A percentile compares a stretch with the other conserved stretches of the same genome.
Conservation (phyloP, 2,329 filamentous ascomycete species). For the Byssochlamys sp. region DNA sequence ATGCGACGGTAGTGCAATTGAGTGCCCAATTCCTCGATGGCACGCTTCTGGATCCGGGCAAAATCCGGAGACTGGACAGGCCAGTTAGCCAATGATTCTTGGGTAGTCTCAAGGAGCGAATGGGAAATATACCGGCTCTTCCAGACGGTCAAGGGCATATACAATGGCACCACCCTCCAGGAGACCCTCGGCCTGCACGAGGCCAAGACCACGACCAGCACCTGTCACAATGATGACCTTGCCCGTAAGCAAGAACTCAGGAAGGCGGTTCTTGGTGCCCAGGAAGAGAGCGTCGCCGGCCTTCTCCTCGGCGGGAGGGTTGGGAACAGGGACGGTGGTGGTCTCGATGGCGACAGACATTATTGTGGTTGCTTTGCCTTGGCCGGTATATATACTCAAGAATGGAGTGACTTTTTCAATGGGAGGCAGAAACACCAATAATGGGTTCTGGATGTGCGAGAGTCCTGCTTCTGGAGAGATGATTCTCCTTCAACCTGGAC, state of each 20-base stretch:
- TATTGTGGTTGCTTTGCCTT: conserved; percentile 1
- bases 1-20: conserved; percentile 65
- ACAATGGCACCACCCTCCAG: conserved; percentile 62
- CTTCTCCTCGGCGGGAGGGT: conserved; percentile 17
- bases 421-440: not conserved
- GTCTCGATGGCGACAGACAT: conserved; percentile 29
- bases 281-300: conserved; percentile 13
- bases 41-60: conserved; percentile 53
- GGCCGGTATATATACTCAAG: not conserved
- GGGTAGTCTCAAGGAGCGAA: conserved; percentile 46
- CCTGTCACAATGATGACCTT: conserved; percentile 65
- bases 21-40: conserved; percentile 55
- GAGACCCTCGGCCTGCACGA: conserved; percentile 63
- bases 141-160: conserved; percentile 36
- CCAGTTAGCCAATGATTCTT: not conserved
- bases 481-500: not conserved
- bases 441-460: not conserved
- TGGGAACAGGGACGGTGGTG: conserved; percentile 11
- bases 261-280: conserved; percentile 38
- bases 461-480: not conserved
- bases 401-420: not conserved
- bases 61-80: conserved; percentile 47
- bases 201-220: conserved; percentile 61
- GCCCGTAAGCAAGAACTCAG: conserved; percentile 66
- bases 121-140: conserved; percentile 43